Conservation (phyloP, 768 basidiomycete genomes). For the Calocybe gangraenosa region DNA sequence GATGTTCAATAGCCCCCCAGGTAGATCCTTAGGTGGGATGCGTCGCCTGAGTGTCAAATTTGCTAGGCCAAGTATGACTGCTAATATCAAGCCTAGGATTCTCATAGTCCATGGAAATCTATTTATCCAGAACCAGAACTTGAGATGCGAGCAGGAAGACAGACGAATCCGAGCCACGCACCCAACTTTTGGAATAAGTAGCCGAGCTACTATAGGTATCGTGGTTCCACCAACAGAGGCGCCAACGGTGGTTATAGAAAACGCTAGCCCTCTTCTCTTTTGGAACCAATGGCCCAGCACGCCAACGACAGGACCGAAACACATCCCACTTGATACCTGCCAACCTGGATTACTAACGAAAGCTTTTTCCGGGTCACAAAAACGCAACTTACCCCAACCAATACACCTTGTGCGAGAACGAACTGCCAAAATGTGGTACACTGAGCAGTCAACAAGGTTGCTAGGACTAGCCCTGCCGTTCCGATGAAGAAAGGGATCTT, state of each 20-base stretch:
- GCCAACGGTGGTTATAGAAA: conserved; percentile 52
- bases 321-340: conserved; percentile 19
- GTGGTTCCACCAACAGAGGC: conserved; percentile 60
- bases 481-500: conserved; percentile 40
- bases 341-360: not conserved
- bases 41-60: conserved; percentile 45
- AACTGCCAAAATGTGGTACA: conserved; percentile 66
- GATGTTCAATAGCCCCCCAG: conserved; percentile 53
- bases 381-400: conserved; percentile 41
- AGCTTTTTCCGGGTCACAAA: no score
- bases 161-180: conserved; percentile 16
- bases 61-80: conserved; percentile 42
- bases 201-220: conserved; percentile 55
- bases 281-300: conserved; percentile 65
- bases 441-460: conserved; percentile 52
- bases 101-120: conserved; percentile 73
- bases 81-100: conserved; percentile 54
- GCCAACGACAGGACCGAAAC: conserved; percentile 46
- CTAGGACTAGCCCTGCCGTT: conserved; percentile 40
- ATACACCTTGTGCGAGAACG: conserved; percentile 59
- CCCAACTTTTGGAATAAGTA: conserved; percentile 52
- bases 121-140: not conserved
- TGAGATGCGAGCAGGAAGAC: not conserved
- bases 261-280: conserved; percentile 45
- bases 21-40: conserved; percentile 44